Percentiles rank a stretch among this genome's conserved stretches.
phyloP scores from a whole-genome alignment of 169 alveolate genomes.

The Plasmodium gaboni region DNA sequence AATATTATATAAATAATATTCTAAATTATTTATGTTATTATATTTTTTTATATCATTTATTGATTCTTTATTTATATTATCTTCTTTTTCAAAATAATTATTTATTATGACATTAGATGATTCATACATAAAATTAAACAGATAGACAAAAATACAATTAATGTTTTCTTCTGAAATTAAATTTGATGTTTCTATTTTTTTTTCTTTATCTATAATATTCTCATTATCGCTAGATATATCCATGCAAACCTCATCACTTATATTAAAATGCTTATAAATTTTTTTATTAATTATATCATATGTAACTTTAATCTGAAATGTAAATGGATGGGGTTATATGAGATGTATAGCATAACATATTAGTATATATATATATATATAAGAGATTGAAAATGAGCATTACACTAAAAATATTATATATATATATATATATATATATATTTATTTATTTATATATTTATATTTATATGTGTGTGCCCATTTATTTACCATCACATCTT shows the following conservation, averaged over 20 bases:
- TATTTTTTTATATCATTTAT: slow-evolving; percentile 53
- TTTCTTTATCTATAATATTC: neutral
- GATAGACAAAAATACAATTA: slow-evolving; percentile 37
- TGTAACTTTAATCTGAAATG: slow-evolving; percentile 21
- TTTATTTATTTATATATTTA: too few relatives aligned
- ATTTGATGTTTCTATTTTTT: neutral
- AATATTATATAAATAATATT: slow-evolving; percentile 27
- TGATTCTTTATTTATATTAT: slow-evolving; percentile 11
- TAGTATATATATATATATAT: too few relatives aligned
- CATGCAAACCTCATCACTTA: slow-evolving; percentile 7
- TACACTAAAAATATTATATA: too few relatives aligned
- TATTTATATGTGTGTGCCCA: too few relatives aligned
- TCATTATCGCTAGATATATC: neutral
- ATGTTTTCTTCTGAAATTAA: slow-evolving; percentile 29
- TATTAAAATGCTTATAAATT: slow-evolving; percentile 45
- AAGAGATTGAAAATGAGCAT: too few relatives aligned
- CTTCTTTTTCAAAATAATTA: slow-evolving; percentile 49
- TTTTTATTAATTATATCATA: slow-evolving; percentile 43
- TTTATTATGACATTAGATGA: slow-evolving; percentile 53
- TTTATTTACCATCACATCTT: slow-evolving; percentile 36
- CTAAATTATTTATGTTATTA: slow-evolving; percentile 40
- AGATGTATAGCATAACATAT: too few relatives aligned
- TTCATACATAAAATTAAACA: slow-evolving; percentile 40
- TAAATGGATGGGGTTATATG: neutral
- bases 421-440: too few relatives aligned